Percentiles rank a stretch among this genome's conserved stretches.
phyloP scores from a whole-genome alignment of 495 filamentous ascomycete species.

The Glarea lozoyensis region DNA sequence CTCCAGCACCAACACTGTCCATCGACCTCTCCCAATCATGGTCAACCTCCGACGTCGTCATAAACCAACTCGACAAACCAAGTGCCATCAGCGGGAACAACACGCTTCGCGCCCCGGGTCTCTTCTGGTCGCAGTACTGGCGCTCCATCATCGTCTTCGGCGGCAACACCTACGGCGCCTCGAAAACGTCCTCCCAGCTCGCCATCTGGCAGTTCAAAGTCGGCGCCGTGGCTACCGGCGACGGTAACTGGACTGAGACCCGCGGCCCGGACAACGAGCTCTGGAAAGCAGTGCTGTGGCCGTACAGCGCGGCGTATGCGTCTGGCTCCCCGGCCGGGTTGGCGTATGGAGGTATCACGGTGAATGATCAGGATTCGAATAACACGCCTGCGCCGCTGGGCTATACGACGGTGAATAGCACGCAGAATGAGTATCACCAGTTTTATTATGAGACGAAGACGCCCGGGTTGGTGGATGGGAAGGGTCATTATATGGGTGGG shows the following conservation, averaged over 20 bases:
- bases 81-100: neutral
- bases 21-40: conserved; percentile 5
- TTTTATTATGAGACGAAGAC: neutral
- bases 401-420: neutral
- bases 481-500: neutral
- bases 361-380: neutral
- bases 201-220: neutral
- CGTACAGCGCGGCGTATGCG: neutral
- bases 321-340: neutral
- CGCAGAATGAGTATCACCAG: neutral
- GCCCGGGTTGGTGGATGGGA: neutral
- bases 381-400: neutral
- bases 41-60: conserved; percentile 1
- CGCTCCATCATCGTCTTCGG: neutral
- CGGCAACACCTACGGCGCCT: neutral
- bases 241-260: neutral
- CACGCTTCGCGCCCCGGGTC: neutral
- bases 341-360: neutral
- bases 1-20: conserved; percentile 3
- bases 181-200: neutral
- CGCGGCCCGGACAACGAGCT: neutral
- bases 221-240: too few species aligned
- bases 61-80: conserved; percentile 2
- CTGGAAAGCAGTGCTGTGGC: neutral
- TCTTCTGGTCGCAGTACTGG: neutral